phyloP scores from a whole-genome alignment of 805 yeast species.

The Candida adriatica region DNA sequence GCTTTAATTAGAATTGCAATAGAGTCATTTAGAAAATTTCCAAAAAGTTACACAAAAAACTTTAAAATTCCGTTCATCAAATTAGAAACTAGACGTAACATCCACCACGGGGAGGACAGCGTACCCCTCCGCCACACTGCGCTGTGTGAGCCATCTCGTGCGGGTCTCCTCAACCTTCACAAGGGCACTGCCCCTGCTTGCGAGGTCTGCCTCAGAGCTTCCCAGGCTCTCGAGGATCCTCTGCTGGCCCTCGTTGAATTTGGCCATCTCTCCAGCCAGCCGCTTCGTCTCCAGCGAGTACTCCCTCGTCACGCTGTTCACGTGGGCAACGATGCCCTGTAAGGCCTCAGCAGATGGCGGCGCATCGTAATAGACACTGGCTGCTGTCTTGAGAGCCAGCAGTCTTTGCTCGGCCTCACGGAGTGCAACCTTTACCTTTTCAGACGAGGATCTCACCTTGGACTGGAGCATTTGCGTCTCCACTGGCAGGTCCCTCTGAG shows the following conservation, averaged over 20 bases:
- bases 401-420: conserved; percentile 17
- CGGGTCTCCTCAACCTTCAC: conserved; percentile 12
- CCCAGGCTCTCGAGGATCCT: conserved; percentile 13
- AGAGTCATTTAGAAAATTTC: not conserved
- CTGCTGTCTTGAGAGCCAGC: conserved; percentile 14
- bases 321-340: conserved; percentile 12
- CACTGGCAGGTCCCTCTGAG: conserved; percentile 16
- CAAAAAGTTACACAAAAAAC: not conserved
- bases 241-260: conserved; percentile 16
- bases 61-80: not conserved
- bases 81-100: conserved; percentile 10
- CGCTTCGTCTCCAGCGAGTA: conserved; percentile 15
- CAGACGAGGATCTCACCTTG: conserved; percentile 12
- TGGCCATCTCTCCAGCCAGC: conserved; percentile 15
- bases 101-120: conserved; percentile 8
- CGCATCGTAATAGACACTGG: conserved; percentile 8
- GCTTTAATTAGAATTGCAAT: not conserved
- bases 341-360: conserved; percentile 10
- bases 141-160: conserved; percentile 7
- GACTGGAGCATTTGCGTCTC: conserved; percentile 14
- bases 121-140: conserved; percentile 4
- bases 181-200: conserved; percentile 11
- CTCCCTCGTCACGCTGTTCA: conserved; percentile 13
- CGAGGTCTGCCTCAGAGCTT: conserved; percentile 5
- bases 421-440: conserved; percentile 4